Percentiles rank a stretch among this genome's conserved stretches.
These are phyloP conservation scores for Talinum fruticosum DNA, from an alignment of 148 eudicot species.

Conservation along the genomic window DNA sequence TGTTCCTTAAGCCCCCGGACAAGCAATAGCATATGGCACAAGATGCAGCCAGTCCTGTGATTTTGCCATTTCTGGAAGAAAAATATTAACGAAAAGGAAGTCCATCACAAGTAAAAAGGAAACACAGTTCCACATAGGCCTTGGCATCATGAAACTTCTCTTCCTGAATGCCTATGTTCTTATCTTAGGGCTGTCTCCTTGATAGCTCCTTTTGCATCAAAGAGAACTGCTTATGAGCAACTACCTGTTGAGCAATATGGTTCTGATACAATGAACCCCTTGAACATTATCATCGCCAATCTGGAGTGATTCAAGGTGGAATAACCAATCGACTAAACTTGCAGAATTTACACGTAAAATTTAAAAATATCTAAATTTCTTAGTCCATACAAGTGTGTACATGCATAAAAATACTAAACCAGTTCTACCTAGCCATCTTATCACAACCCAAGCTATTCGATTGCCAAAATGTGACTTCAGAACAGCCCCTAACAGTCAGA, in stretches of 20 bases:
- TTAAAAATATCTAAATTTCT: too few relatives aligned
- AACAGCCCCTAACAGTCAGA: not conserved
- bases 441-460: too few relatives aligned
- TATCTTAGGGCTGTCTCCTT: too few relatives aligned
- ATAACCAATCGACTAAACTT: not conserved
- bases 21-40: not conserved
- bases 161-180: too few relatives aligned
- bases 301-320: too few relatives aligned
- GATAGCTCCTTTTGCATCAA: too few relatives aligned
- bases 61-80: not conserved
- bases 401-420: not conserved
- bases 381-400: too few relatives aligned
- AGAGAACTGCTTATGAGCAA: too few relatives aligned
- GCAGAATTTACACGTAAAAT: too few relatives aligned
- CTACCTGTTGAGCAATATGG: not conserved
- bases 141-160: too few relatives aligned
- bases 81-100: not conserved
- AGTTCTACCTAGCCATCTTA: not conserved
- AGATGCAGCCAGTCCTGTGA: not conserved
- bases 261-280: not conserved
- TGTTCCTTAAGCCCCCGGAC: conserved; percentile 4
- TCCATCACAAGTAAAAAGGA: not conserved
- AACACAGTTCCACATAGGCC: not conserved
- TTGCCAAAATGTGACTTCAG: too few relatives aligned
- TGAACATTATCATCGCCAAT: not conserved